These are phyloP conservation scores for Penicillium sp. DNA, from an alignment of 2,329 filamentous ascomycete species.

Conservation along the genomic window DNA sequence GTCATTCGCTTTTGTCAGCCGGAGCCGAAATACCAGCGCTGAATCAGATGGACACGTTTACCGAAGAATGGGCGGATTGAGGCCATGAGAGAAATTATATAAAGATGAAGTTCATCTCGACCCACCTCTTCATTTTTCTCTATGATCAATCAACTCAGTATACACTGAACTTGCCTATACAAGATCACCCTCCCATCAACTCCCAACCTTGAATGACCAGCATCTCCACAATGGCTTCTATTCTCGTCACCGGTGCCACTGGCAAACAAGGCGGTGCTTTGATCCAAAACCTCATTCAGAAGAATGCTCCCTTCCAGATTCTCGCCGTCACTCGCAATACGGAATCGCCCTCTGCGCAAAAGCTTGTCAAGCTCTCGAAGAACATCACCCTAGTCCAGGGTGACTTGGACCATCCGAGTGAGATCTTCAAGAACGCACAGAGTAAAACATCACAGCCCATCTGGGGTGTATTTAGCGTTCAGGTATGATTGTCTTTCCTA, in stretches of 20 bases:
- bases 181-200: neutral
- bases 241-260: conserved; percentile 18
- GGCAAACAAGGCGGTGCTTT: conserved; percentile 42
- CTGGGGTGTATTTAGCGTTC: conserved; percentile 65
- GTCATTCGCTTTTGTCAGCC: neutral
- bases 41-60: neutral
- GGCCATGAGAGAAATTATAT: neutral
- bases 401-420: conserved; percentile 54
- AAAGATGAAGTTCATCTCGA: neutral
- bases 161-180: neutral
- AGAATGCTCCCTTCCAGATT: conserved; percentile 48
- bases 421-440: conserved; percentile 53
- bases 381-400: conserved; percentile 60
- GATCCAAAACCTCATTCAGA: conserved; percentile 33
- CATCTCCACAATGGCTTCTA: neutral
- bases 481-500: conserved; percentile 39
- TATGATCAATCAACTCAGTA: neutral
- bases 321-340: conserved; percentile 63
- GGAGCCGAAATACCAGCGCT: neutral
- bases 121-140: neutral
- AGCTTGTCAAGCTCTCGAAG: conserved; percentile 47
- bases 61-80: neutral
- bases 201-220: neutral
- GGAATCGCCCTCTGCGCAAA: conserved; percentile 53
- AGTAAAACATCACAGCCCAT: conserved; percentile 42